phyloP scores from a whole-genome alignment of 2,329 filamentous ascomycete species.

The Aspergillus fumigatiaffinis region DNA sequence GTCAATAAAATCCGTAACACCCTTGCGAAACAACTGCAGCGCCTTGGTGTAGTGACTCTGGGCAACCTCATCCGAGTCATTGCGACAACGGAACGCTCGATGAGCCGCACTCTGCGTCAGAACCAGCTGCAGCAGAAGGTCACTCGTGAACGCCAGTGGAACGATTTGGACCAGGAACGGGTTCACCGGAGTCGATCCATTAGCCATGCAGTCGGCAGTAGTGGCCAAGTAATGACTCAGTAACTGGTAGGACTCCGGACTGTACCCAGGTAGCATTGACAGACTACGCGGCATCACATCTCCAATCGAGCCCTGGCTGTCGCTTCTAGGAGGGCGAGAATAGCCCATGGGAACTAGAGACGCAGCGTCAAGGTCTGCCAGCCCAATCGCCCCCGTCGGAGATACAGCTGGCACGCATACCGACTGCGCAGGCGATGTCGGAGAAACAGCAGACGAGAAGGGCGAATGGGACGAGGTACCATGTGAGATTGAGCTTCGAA shows the following conservation, averaged over 20 bases:
- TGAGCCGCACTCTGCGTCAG: conserved; percentile 41
- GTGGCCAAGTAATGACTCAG: conserved; percentile 45
- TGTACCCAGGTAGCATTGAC: conserved; percentile 28
- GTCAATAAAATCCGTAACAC: conserved; percentile 28
- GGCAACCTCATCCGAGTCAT: conserved; percentile 27
- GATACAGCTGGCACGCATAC: not conserved
- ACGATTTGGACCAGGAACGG: conserved; percentile 47
- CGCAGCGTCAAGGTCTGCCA: not conserved
- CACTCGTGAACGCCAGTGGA: conserved; percentile 45
- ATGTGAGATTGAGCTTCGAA: not conserved
- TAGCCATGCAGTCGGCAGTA: conserved; percentile 47
- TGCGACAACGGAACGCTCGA: conserved; percentile 26
- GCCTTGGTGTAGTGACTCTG: conserved; percentile 29
- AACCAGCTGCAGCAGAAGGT: conserved; percentile 46
- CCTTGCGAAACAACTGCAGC: conserved; percentile 25
- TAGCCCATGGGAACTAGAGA: not conserved
- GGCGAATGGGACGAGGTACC: not conserved
- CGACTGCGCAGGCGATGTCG: not conserved
- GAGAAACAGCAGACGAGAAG: not conserved
- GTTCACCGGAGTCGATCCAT: conserved; percentile 45
- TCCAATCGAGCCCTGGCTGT: conserved; percentile 4
- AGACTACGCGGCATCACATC: conserved; percentile 21
- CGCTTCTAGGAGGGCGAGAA: not conserved
- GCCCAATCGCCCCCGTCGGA: not conserved
- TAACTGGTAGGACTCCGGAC: conserved; percentile 33